Percentiles rank a stretch among this genome's conserved stretches.
Conservation (phyloP, 148 eudicot genomes). For the Heliamphora exappendiculata region DNA sequence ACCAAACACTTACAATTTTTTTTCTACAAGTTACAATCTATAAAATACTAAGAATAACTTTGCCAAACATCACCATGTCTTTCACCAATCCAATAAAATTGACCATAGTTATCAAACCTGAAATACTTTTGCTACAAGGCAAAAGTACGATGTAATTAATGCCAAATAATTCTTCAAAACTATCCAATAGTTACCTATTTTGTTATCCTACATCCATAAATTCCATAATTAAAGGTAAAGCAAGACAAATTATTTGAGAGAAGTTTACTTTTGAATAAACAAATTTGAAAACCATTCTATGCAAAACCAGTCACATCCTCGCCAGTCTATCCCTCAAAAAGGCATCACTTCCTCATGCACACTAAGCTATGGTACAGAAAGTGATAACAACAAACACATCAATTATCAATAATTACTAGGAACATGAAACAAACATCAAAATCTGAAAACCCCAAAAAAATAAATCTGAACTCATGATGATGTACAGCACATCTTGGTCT, state of each 20-base stretch:
- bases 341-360: conserved; percentile 2
- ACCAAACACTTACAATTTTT: too few relatives aligned
- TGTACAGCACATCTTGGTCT: conserved; percentile 47
- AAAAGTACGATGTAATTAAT: too few relatives aligned
- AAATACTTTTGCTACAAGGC: too few relatives aligned
- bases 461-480: conserved; percentile 22
- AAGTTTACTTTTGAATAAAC: background rate
- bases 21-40: too few relatives aligned
- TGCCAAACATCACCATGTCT: too few relatives aligned
- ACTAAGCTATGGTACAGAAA: conserved; percentile 1
- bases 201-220: too few relatives aligned
- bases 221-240: background rate
- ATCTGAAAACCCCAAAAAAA: background rate
- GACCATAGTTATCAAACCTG: too few relatives aligned
- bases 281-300: background rate
- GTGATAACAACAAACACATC: conserved; percentile 12
- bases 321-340: background rate
- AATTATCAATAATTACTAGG: background rate
- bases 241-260: background rate
- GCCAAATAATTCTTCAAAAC: too few relatives aligned
- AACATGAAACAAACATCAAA: conserved; percentile 3
- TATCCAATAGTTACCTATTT: too few relatives aligned
- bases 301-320: background rate
- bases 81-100: too few relatives aligned
- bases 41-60: too few relatives aligned